Conservation (phyloP, 208 protist genomes). For the Crithidia acanthocephali region DNA sequence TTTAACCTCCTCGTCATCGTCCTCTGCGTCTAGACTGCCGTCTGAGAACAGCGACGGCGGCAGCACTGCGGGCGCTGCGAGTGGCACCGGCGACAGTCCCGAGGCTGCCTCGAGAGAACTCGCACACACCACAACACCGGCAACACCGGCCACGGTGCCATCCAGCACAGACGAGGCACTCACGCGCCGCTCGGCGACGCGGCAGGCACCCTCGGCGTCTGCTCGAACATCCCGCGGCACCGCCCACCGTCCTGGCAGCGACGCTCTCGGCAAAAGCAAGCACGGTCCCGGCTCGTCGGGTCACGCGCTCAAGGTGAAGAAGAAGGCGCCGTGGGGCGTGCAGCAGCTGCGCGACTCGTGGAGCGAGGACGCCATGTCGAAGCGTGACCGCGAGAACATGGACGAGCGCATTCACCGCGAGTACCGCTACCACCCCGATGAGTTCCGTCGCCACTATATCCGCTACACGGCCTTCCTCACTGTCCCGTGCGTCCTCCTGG, state of each 20-base stretch:
- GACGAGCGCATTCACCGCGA: slow-evolving; percentile 79
- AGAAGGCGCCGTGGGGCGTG: slow-evolving; percentile 73
- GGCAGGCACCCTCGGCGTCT: too few species aligned
- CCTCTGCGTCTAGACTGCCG: too few species aligned
- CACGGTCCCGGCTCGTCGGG: slow-evolving; percentile 1
- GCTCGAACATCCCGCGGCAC: neutral
- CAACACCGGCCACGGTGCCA: too few species aligned
- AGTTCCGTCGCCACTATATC: slow-evolving; percentile 62
- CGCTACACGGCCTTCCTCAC: slow-evolving; percentile 50
- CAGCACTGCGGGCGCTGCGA: too few species aligned
- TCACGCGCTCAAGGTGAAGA: slow-evolving; percentile 48
- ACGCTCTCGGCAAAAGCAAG: slow-evolving; percentile 22
- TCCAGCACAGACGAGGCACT: neutral
- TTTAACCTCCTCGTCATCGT: too few species aligned
- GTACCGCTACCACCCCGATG: slow-evolving; percentile 89
- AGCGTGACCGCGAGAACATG: slow-evolving; percentile 73
- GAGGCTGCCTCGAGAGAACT: too few species aligned
- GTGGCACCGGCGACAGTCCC: too few species aligned
- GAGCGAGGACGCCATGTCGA: slow-evolving; percentile 86
- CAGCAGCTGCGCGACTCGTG: slow-evolving; percentile 87
- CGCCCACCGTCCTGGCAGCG: neutral
- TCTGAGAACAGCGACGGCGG: too few species aligned
- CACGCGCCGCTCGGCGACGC: neutral
- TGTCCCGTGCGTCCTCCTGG: slow-evolving; percentile 55
- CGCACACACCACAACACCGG: too few species aligned